Conservation (phyloP, 2,329 filamentous ascomycete genomes). For the Trichophyton equinum region DNA sequence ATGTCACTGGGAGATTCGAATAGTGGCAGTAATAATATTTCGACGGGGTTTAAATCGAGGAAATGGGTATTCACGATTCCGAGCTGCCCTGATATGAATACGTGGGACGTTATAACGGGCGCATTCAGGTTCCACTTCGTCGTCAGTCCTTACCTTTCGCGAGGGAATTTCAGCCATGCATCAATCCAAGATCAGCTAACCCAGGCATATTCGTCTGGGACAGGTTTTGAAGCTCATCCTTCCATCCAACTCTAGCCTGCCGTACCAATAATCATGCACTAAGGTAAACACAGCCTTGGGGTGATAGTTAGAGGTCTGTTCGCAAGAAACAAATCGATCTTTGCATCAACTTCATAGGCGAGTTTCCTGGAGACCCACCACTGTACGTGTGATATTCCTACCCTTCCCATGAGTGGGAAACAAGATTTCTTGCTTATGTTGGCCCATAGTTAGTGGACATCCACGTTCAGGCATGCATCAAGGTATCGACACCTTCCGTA, state of each 20-base stretch:
- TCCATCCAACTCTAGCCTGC: neutral
- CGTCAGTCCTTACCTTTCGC: conserved; percentile 1
- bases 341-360: neutral
- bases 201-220: neutral
- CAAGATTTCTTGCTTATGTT: neutral
- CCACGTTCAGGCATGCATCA: neutral
- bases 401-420: neutral
- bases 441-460: neutral
- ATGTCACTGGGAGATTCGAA: conserved; percentile 12
- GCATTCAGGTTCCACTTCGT: conserved; percentile 4
- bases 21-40: neutral
- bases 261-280: neutral
- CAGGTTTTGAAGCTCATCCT: neutral
- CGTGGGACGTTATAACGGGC: conserved; percentile 3
- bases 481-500: neutral
- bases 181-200: neutral
- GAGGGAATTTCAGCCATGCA: neutral
- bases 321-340: neutral
- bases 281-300: neutral
- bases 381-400: neutral
- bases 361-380: neutral
- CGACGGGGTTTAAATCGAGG: neutral
- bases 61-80: conserved; percentile 3
- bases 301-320: neutral
- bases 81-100: conserved; percentile 2